phyloP scores from a whole-genome alignment of 805 yeast genomes.

The Zygotorulaspora danielsina region DNA sequence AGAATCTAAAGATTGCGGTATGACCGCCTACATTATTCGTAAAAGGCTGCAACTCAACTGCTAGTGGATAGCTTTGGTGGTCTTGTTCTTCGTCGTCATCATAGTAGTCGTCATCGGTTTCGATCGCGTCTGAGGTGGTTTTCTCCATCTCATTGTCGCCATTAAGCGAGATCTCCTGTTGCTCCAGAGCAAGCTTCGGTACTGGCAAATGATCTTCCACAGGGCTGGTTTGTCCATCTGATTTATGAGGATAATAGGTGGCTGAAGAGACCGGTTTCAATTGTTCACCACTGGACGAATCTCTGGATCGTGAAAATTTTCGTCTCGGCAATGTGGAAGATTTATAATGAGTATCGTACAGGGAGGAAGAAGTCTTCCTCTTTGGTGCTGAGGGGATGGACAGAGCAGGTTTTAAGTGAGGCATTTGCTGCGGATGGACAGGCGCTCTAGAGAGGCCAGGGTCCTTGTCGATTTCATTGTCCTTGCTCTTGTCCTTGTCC shows the following conservation, averaged over 20 bases:
- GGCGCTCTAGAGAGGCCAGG: background rate
- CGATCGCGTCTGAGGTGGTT: conserved; percentile 9
- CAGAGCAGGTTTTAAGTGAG: background rate
- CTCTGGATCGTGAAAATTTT: conserved; percentile 13
- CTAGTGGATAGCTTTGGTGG: conserved; percentile 52
- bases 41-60: conserved; percentile 88
- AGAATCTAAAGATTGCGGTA: conserved; percentile 90
- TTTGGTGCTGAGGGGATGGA: background rate
- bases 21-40: conserved; percentile 97
- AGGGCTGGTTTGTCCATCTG: conserved; percentile 31
- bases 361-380: conserved; percentile 11
- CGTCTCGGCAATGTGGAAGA: conserved; percentile 11
- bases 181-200: conserved; percentile 2
- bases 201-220: conserved; percentile 9
- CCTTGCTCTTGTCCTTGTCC: background rate
- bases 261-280: conserved; percentile 66
- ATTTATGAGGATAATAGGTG: conserved; percentile 65
- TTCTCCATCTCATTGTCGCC: conserved; percentile 12
- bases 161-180: conserved; percentile 8
- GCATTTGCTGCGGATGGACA: conserved; percentile 1
- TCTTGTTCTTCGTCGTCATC: conserved; percentile 28
- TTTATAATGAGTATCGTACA: conserved; percentile 15
- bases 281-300: conserved; percentile 8
- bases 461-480: background rate
- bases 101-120: conserved; percentile 11